Evolutionary conservation across 225 moss, liverwort and hornwort genomes (phyloP).

Genomic region (Straminergon stramineum): DNA sequence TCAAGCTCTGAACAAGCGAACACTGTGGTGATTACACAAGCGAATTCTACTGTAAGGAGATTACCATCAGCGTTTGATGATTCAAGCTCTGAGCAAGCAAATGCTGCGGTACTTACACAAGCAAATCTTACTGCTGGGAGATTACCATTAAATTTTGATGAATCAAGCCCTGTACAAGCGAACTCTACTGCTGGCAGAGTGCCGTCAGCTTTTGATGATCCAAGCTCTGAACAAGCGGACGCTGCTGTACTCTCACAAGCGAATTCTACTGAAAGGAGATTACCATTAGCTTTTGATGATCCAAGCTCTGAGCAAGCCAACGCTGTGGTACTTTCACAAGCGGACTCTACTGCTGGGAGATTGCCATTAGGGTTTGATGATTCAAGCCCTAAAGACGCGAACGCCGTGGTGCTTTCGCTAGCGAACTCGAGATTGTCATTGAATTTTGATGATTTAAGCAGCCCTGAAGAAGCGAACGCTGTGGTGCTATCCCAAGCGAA

Average conservation of each 20-base stretch:
- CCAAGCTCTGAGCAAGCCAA: background rate
- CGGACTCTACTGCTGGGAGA: background rate
- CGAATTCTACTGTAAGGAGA: background rate
- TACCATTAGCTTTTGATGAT: background rate
- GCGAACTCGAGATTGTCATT: background rate
- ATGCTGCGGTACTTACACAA: background rate
- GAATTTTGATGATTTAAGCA: background rate
- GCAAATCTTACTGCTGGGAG: background rate
- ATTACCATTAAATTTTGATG: background rate
- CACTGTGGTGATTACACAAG: background rate
- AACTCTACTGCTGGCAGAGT: background rate
- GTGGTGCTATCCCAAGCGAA: background rate
- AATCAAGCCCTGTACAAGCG: background rate
- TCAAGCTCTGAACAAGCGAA: background rate
- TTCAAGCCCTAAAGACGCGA: background rate
- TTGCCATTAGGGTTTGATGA: background rate
- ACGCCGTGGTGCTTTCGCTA: background rate
- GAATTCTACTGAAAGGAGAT: background rate
- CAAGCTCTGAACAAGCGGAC: background rate
- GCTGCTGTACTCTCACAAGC: background rate
- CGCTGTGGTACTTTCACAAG: background rate
- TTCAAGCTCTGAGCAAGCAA: background rate
- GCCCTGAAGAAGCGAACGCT: background rate
- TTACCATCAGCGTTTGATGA: background rate
- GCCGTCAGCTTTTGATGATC: background rate